Evolutionary conservation across 495 filamentous ascomycete genomes (phyloP), one percentile per base, ranked within the genome.

Genomic region (Penicillium waksmanii): DNA sequence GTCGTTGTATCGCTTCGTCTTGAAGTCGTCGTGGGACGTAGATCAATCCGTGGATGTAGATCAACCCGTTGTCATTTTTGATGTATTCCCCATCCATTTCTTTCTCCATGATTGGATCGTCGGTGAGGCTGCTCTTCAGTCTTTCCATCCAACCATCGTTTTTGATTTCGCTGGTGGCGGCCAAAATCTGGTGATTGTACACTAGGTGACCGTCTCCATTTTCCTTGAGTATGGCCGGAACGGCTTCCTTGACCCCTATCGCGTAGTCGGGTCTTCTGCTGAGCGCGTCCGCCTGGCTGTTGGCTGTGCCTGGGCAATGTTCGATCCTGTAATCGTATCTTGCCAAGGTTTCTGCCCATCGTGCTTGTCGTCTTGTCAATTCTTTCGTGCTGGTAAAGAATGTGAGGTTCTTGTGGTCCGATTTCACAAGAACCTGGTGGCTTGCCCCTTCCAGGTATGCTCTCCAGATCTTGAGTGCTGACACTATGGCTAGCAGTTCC

Each of bases 401-500:
- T 17, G 48, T 53, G 0, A 71, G 63, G 49, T 65, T 69, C 18
- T 60, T 47, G 21, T 70, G 43, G 42, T 73, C 63, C 1, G 44
- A 65, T 33, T 57, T 60, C 6, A 68, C 57, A 3, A 56, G 54
- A 8, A 67, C 21, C 17, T 27, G 11, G 11, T 70, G 25, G 0
- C 53, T 40, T n/a, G 33, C 50, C 46, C 49, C 57, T 51, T 66
- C 46, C 0, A 77, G 47, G 13, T 74, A 58, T 12, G 53, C 54
- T 50, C 69, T 54, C 65, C 58, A 78, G 33, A 63, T 21, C 21
- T 74, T 46, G 18, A 77, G 67, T 27, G 51, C 52, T 51, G 36
- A 43, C 5, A 74, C 70, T 12, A 70, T 68, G 8, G 55, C 62
- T 9, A 76, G 42, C 3, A 74, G 38, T 51, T 69, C 66, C 43